Conservation (phyloP, 345 rosid species). For the Rubroshorea leprosula region DNA sequence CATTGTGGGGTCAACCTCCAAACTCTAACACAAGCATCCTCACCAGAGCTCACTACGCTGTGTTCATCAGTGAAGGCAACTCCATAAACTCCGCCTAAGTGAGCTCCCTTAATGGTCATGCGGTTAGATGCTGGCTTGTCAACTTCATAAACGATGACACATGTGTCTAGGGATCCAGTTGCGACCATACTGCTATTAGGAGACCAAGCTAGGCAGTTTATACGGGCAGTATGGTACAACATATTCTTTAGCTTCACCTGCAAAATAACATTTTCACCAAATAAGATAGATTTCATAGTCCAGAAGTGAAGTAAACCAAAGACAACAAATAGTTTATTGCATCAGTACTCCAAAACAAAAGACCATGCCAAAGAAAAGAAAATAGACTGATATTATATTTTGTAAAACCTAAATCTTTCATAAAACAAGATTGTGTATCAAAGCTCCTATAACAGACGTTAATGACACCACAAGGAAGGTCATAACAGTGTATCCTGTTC, state of each 20-base stretch:
- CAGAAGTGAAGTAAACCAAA: neutral
- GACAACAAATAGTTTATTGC: too few species aligned
- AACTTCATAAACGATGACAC: constrained; percentile 59
- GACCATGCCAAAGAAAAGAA: too few species aligned
- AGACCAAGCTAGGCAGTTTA: constrained; percentile 76
- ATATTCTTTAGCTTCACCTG: constrained; percentile 74
- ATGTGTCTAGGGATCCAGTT: constrained; percentile 68
- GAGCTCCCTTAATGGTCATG: constrained; percentile 58
- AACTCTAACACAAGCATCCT: constrained; percentile 65
- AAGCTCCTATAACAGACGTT: too few species aligned
- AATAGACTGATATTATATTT: too few species aligned
- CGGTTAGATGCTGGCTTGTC: constrained; percentile 66
- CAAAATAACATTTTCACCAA: neutral
- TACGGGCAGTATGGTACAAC: constrained; percentile 69
- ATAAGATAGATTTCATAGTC: neutral
- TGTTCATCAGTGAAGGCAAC: constrained; percentile 46
- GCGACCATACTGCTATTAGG: constrained; percentile 62
- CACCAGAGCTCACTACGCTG: constrained; percentile 60
- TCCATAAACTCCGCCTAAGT: constrained; percentile 66
- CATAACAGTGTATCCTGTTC: too few species aligned
- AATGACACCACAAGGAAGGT: too few species aligned
- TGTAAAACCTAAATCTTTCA: too few species aligned
- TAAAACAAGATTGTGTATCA: too few species aligned
- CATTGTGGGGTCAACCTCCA: constrained; percentile 35
- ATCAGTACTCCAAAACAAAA: too few species aligned